Evolutionary conservation across 176 grass and related monocot genomes (phyloP).

Genomic region (Lolium rigidum): DNA sequence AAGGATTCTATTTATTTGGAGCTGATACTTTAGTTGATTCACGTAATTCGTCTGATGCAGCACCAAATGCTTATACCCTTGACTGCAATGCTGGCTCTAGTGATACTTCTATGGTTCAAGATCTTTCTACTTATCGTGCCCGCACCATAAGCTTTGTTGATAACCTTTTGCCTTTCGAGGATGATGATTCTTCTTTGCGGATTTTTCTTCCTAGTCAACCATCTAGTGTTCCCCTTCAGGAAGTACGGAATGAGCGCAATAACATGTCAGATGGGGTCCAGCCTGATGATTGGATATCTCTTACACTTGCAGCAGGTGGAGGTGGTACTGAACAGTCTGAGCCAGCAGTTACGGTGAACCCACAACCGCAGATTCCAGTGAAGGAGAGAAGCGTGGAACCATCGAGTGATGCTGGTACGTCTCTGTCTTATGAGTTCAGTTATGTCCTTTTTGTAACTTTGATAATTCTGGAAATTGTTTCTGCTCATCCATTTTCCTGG

Average conservation of each 20-base stretch:
- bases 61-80: conserved; percentile 65
- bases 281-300: conserved; percentile 83
- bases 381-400: conserved; percentile 51
- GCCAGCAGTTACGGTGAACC: conserved; percentile 39
- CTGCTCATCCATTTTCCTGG: background rate
- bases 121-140: conserved; percentile 50
- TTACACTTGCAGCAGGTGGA: conserved; percentile 74
- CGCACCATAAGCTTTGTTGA: conserved; percentile 63
- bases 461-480: no score
- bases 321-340: conserved; percentile 48
- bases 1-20: conserved; percentile 77
- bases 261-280: conserved; percentile 56
- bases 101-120: conserved; percentile 47
- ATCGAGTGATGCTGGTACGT: conserved; percentile 36
- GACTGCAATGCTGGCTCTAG: conserved; percentile 46
- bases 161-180: conserved; percentile 65
- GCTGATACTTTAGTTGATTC: conserved; percentile 60
- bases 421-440: no score
- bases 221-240: conserved; percentile 54
- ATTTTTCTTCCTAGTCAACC: conserved; percentile 81
- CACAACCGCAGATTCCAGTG: conserved; percentile 49
- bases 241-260: conserved; percentile 40
- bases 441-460: no score
- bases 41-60: conserved; percentile 45
- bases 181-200: conserved; percentile 67